Evolutionary conservation across 768 basidiomycete genomes (phyloP).

Genomic region (Ramaria rubella): DNA sequence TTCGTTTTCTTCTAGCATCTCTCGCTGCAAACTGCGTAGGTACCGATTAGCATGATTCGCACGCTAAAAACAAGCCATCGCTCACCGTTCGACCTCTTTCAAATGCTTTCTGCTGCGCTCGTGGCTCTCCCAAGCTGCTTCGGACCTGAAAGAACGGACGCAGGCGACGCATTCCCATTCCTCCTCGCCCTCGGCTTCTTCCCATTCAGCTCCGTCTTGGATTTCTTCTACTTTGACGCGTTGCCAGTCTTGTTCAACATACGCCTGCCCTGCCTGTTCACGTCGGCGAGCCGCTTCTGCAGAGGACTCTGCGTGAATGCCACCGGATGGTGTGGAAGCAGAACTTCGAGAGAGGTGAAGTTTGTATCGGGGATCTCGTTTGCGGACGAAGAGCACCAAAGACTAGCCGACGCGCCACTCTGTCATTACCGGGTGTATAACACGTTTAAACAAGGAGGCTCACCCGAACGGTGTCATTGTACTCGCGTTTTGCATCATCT

Average conservation of each 20-base stretch:
- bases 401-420: slow-evolving; percentile 37
- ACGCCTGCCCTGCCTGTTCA: slow-evolving; percentile 35
- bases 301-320: slow-evolving; percentile 19
- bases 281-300: slow-evolving; percentile 21
- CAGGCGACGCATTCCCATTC: slow-evolving; percentile 98
- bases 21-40: slow-evolving; percentile 44
- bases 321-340: slow-evolving; percentile 29
- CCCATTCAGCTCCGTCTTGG: slow-evolving; percentile 64
- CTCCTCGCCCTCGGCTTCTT: slow-evolving; percentile 63
- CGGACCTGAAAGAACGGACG: slow-evolving; percentile 79
- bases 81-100: slow-evolving; percentile 70
- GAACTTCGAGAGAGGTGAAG: slow-evolving; percentile 44
- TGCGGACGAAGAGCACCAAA: slow-evolving; percentile 67
- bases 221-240: slow-evolving; percentile 37
- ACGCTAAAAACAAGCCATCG: not conserved
- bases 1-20: slow-evolving; percentile 73
- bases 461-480: slow-evolving; percentile 87
- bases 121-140: slow-evolving; percentile 94
- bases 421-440: not conserved
- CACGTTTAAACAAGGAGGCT: slow-evolving; percentile 20
- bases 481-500: slow-evolving; percentile 82
- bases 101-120: slow-evolving; percentile 93
- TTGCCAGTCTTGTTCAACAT: slow-evolving; percentile 90
- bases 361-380: slow-evolving; percentile 87
- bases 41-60: no score